A percentile compares a stretch with the other conserved stretches of the same genome.
phyloP scores from a whole-genome alignment of 495 filamentous ascomycete genomes.

The Sordaria brevicollis region DNA sequence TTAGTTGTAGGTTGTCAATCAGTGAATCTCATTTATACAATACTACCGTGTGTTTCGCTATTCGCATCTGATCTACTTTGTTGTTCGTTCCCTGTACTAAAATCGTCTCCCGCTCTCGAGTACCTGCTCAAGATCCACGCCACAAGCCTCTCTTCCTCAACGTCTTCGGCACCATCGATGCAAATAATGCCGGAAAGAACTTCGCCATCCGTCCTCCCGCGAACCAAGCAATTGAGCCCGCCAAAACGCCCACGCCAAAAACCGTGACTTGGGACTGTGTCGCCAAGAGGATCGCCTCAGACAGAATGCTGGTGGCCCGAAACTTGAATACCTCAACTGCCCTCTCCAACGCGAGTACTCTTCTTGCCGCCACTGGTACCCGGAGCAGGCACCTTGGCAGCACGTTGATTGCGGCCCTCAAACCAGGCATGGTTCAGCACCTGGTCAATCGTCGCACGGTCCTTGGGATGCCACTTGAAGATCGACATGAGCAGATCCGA shows the following conservation, averaged over 20 bases:
- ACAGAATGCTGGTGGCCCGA: not conserved
- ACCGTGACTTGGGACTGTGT: not conserved
- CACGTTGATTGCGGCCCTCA: not conserved
- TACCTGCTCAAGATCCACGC: too few relatives aligned
- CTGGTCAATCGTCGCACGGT: not conserved
- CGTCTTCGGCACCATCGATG: not conserved
- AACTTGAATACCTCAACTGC: not conserved
- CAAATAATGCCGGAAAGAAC: not conserved
- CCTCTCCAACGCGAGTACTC: not conserved
- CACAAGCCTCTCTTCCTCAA: not conserved
- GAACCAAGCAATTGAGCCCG: too few relatives aligned
- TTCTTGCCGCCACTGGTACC: not conserved
- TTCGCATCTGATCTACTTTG: too few relatives aligned
- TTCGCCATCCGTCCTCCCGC: not conserved
- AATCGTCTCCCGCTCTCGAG: too few relatives aligned
- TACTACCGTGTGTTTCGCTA: too few relatives aligned
- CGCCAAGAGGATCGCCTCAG: not conserved
- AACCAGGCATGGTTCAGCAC: conserved; percentile 11
- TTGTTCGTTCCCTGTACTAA: too few relatives aligned
- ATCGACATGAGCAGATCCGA: conserved; percentile 15
- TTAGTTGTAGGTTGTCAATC: too few relatives aligned
- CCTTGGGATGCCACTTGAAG: conserved; percentile 15
- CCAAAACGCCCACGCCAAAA: not conserved
- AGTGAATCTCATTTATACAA: too few relatives aligned
- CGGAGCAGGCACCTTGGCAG: not conserved